phyloP scores from a whole-genome alignment of 306 rosid genomes.

The Gleditsia sinensis region DNA sequence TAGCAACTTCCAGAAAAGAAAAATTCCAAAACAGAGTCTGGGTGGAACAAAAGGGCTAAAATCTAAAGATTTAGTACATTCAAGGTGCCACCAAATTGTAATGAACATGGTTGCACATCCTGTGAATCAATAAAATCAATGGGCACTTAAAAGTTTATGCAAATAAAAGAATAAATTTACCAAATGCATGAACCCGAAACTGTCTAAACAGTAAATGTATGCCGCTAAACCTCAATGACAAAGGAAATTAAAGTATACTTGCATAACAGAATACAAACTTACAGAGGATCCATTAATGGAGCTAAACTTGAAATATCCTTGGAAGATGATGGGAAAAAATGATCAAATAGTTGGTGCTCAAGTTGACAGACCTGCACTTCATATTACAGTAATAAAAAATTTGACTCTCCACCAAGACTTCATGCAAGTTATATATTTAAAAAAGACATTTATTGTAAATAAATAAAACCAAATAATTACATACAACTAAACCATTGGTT shows the following conservation, averaged over 20 bases:
- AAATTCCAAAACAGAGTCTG: background rate
- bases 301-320: conserved; percentile 93
- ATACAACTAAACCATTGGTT: background rate
- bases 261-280: conserved; percentile 47
- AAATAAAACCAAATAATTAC: conserved; percentile 20
- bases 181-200: background rate
- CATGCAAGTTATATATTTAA: conserved; percentile 20
- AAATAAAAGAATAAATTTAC: background rate
- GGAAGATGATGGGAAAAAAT: conserved; percentile 90
- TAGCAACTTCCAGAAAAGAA: background rate
- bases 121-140: background rate
- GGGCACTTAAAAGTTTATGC: background rate
- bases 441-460: conserved; percentile 14
- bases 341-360: conserved; percentile 92
- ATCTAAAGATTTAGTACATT: background rate
- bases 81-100: background rate
- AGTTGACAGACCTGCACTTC: conserved; percentile 94
- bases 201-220: background rate
- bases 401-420: conserved; percentile 11
- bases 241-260: conserved; percentile 27
- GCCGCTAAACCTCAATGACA: background rate
- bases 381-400: conserved; percentile 29
- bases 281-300: conserved; percentile 95
- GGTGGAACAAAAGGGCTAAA: background rate
- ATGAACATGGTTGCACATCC: background rate